phyloP scores from a whole-genome alignment of 148 eudicot species.

The Silene latifolia region DNA sequence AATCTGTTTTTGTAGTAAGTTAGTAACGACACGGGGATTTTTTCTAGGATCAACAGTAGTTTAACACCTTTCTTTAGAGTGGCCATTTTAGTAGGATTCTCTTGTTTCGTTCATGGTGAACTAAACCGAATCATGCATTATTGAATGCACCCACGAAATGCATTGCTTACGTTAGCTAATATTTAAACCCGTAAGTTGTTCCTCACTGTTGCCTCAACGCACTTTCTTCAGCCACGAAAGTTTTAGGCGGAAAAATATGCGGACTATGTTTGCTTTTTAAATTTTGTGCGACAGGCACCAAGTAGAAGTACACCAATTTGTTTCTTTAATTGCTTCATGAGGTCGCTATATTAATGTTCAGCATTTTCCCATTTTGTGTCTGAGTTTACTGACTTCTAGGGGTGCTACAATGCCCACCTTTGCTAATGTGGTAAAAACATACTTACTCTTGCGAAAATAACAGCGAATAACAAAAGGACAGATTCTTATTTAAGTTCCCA shows the following conservation, averaged over 20 bases:
- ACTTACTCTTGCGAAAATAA: neutral
- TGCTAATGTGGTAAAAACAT: neutral
- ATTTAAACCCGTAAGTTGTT: neutral
- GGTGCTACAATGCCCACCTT: neutral
- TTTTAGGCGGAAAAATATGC: neutral
- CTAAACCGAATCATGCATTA: neutral
- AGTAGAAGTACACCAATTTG: neutral
- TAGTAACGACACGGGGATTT: neutral
- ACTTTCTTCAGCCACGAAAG: neutral
- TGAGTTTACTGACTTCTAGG: neutral
- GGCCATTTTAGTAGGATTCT: neutral
- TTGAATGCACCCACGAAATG: neutral
- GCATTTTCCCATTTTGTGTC: neutral
- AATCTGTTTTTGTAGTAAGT: neutral
- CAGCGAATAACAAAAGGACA: neutral
- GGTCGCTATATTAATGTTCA: neutral
- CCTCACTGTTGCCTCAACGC: neutral
- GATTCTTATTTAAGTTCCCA: neutral
- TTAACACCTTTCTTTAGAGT: neutral
- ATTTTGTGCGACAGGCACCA: neutral
- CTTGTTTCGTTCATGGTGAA: neutral
- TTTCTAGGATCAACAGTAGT: neutral
- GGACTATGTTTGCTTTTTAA: no score
- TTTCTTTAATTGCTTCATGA: neutral
- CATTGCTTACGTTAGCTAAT: neutral